Percentiles rank a stretch among this genome's conserved stretches.
Evolutionary conservation across 495 filamentous ascomycete species (phyloP).

Genomic region (Baudoinia panamericana): DNA sequence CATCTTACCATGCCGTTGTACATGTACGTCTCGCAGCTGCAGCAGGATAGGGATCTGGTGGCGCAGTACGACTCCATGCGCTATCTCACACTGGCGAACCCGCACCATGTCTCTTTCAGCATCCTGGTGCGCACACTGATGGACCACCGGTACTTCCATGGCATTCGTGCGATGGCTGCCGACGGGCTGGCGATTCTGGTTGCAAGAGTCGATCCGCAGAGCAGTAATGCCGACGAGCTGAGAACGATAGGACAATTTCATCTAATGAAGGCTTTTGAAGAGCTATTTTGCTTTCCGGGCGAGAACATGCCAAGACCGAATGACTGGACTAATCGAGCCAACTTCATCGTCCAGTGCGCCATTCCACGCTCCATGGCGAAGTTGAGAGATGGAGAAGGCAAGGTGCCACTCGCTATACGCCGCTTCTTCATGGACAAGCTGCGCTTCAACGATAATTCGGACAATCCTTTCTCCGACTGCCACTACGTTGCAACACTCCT

Average conservation of each 20-base stretch:
- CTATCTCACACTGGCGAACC: conserved; percentile 43
- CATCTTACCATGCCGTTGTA: conserved; percentile 72
- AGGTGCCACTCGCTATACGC: conserved; percentile 60
- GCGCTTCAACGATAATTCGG: conserved; percentile 82
- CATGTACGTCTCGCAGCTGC: conserved; percentile 94
- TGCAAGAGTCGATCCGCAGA: not conserved
- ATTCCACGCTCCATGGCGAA: conserved; percentile 69
- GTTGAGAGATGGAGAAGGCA: conserved; percentile 60
- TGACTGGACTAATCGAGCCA: conserved; percentile 71
- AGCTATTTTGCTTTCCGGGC: conserved; percentile 69
- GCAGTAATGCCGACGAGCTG: conserved; percentile 53
- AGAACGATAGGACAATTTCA: conserved; percentile 68
- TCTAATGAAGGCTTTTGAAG: conserved; percentile 68
- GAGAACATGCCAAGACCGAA: conserved; percentile 69
- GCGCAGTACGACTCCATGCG: conserved; percentile 77
- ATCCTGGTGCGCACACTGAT: conserved; percentile 79
- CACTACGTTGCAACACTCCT: conserved; percentile 77
- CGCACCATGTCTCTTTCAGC: conserved; percentile 66
- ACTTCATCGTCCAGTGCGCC: conserved; percentile 68
- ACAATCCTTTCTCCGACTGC: conserved; percentile 72
- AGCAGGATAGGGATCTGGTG: conserved; percentile 93
- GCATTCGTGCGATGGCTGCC: conserved; percentile 73
- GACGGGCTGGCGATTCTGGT: conserved; percentile 43
- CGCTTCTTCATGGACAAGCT: conserved; percentile 76
- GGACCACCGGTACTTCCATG: conserved; percentile 85